phyloP scores from a whole-genome alignment of 208 protist species.

The Wallacemonas collosoma region DNA sequence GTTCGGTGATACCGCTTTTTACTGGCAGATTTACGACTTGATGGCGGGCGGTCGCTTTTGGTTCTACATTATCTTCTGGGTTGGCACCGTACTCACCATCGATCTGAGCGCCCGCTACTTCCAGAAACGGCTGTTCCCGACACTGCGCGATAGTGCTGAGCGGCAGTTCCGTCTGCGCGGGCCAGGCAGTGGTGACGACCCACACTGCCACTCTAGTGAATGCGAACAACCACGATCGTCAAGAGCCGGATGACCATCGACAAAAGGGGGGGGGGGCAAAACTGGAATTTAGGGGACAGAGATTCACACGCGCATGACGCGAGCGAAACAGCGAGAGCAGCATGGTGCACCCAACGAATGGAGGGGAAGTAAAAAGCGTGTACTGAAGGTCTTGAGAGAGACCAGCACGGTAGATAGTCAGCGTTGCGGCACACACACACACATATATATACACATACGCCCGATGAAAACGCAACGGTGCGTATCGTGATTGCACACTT shows the following conservation, averaged over 20 bases:
- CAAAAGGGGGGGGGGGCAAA: neutral
- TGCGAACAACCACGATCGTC: neutral
- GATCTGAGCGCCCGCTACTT: constrained; percentile 60
- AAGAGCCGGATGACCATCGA: neutral
- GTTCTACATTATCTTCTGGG: constrained; percentile 68
- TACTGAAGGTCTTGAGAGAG: too few relatives aligned
- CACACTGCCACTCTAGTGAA: constrained; percentile 13
- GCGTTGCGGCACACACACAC: too few relatives aligned
- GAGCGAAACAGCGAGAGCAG: too few relatives aligned
- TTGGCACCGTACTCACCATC: constrained; percentile 48
- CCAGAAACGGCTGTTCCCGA: constrained; percentile 63
- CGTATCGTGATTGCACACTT: too few relatives aligned
- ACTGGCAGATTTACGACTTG: constrained; percentile 73
- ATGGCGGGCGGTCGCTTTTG: constrained; percentile 72
- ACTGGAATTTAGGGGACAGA: too few relatives aligned
- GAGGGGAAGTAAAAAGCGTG: too few relatives aligned
- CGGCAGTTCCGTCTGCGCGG: constrained; percentile 37
- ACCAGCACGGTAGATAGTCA: too few relatives aligned
- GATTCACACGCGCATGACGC: too few relatives aligned
- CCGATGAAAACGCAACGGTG: too few relatives aligned
- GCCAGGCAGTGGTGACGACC: neutral
- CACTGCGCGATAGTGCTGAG: constrained; percentile 55
- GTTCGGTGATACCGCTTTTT: constrained; percentile 56
- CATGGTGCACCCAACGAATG: too few relatives aligned
- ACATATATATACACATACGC: too few relatives aligned